phyloP scores from a whole-genome alignment of 2,329 filamentous ascomycete species.

The Aspergillus arachidicola region DNA sequence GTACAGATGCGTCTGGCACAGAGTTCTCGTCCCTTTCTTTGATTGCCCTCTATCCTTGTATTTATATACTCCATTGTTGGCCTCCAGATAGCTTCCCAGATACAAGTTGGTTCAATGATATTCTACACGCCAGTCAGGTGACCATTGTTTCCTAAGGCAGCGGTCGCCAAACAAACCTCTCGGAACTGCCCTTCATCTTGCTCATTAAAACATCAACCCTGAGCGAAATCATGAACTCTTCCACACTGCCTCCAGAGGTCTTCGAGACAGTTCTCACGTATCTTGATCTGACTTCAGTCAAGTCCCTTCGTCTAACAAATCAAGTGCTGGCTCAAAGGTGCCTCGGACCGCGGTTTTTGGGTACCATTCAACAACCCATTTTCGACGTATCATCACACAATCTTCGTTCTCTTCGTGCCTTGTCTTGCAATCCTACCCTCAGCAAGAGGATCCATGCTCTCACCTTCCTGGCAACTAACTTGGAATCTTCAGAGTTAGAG shows the following conservation, averaged over 20 bases:
- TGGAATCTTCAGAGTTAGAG: not conserved
- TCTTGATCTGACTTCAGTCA: no score
- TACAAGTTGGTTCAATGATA: no score
- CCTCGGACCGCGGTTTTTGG: constrained; percentile 13
- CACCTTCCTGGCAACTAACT: constrained; percentile 7
- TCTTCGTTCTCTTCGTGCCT: constrained; percentile 5
- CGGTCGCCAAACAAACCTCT: no score
- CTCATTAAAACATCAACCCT: not conserved
- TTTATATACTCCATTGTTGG: no score
- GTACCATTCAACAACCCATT: constrained; percentile 3
- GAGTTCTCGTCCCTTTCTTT: no score
- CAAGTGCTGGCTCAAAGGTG: constrained; percentile 5
- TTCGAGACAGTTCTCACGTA: constrained; percentile 5
- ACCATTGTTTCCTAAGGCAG: no score
- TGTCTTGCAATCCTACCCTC: constrained; percentile 5
- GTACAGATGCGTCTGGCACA: no score
- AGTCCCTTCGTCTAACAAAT: constrained; percentile 9
- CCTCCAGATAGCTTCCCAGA: no score
- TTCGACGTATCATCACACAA: constrained; percentile 7
- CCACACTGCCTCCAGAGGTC: not conserved
- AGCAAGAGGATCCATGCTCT: constrained; percentile 4
- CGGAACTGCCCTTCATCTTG: no score
- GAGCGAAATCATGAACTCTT: not conserved
- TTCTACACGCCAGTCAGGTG: no score
- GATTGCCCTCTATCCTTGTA: no score